Evolutionary conservation across 164 flowering plant species (phyloP).

Genomic region (Nelumbo lutea): DNA sequence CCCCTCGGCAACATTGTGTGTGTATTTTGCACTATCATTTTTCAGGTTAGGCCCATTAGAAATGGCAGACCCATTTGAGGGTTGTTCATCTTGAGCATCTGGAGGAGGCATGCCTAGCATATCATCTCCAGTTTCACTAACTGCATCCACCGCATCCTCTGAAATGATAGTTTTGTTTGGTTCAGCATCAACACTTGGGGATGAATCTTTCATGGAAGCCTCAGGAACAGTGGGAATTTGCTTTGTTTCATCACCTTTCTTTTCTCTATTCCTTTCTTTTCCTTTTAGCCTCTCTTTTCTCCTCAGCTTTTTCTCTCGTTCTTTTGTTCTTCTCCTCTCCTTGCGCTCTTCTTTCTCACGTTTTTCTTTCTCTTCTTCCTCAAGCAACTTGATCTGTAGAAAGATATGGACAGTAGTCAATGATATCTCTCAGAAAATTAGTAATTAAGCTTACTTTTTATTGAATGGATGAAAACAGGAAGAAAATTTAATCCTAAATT

Average conservation of each 20-base stretch:
- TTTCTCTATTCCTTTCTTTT: constrained; percentile 60
- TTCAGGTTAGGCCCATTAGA: constrained; percentile 22
- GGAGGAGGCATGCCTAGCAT: constrained; percentile 27
- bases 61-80: constrained; percentile 23
- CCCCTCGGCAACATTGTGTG: constrained; percentile 34
- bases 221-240: constrained; percentile 24
- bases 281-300: constrained; percentile 87
- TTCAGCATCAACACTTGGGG: constrained; percentile 38
- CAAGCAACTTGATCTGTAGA: constrained; percentile 85
- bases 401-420: constrained; percentile 12
- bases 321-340: constrained; percentile 81
- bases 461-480: not conserved
- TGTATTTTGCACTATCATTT: constrained; percentile 13
- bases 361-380: constrained; percentile 98
- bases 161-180: constrained; percentile 23
- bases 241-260: constrained; percentile 25
- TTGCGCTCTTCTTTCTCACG: constrained; percentile 91
- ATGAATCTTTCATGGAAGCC: constrained; percentile 29
- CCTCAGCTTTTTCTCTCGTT: constrained; percentile 87
- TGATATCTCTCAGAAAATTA: constrained; percentile 1
- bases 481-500: constrained; percentile 1
- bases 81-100: constrained; percentile 34
- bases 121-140: constrained; percentile 43
- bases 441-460: not conserved
- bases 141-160: constrained; percentile 40